Evolutionary conservation across 2,329 filamentous ascomycete genomes (phyloP).

Genomic region (Escovopsis sp.): DNA sequence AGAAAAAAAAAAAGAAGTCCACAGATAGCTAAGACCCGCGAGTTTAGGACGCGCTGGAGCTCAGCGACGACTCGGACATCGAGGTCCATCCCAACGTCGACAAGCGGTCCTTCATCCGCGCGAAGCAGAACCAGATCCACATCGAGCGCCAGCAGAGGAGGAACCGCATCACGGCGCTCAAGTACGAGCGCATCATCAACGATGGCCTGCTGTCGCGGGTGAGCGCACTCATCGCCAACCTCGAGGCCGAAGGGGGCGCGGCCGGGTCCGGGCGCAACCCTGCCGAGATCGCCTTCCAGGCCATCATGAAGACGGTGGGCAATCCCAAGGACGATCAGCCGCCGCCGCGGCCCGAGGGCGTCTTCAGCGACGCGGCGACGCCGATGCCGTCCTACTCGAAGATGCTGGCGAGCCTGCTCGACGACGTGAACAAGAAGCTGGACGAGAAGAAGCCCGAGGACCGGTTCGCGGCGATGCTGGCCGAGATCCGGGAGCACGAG

Average conservation of each 20-base stretch:
- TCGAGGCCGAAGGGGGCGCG: constrained; percentile 58
- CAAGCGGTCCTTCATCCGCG: constrained; percentile 94
- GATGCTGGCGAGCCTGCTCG: constrained; percentile 95
- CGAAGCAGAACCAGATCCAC: constrained; percentile 95
- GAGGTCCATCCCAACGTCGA: constrained; percentile 99
- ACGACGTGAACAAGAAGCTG: constrained; percentile 76
- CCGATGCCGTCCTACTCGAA: constrained; percentile 75
- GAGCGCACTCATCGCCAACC: constrained; percentile 55
- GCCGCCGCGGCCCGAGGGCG: constrained; percentile 58
- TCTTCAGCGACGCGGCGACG: constrained; percentile 59
- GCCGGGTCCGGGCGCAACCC: constrained; percentile 47
- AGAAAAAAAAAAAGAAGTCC: too few species aligned
- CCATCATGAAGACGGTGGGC: constrained; percentile 67
- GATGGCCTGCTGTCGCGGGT: constrained; percentile 79
- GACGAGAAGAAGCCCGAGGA: constrained; percentile 59
- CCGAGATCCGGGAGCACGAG: constrained; percentile 62
- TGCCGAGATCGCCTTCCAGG: constrained; percentile 75
- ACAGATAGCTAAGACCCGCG: background rate
- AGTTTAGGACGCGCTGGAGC: constrained; percentile 67
- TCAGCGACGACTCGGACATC: constrained; percentile 94
- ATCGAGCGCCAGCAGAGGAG: constrained; percentile 74
- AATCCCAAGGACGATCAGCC: constrained; percentile 61
- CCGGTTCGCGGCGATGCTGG: constrained; percentile 60
- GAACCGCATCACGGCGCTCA: constrained; percentile 76
- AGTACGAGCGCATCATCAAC: constrained; percentile 88